These are phyloP conservation scores for Beauveria brongniartii DNA, from an alignment of 2,329 filamentous ascomycete species.

Conservation along the genomic window DNA sequence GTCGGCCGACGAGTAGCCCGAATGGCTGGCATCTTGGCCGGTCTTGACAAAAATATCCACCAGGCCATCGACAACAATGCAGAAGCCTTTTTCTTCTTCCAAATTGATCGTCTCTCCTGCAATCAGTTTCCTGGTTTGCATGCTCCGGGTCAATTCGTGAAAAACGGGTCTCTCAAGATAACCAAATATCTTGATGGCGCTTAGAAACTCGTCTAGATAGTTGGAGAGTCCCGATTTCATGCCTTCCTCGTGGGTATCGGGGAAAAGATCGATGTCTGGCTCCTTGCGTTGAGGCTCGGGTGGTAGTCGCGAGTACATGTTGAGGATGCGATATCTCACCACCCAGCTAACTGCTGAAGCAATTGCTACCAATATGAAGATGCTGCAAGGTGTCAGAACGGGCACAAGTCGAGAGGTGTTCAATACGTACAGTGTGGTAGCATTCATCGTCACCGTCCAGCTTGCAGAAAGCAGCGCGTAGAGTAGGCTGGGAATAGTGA, in stretches of 20 bases:
- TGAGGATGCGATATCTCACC: slow-evolving; percentile 88
- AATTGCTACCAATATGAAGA: slow-evolving; percentile 68
- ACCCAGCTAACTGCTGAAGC: slow-evolving; percentile 89
- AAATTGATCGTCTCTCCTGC: slow-evolving; percentile 91
- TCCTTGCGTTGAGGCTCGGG: slow-evolving; percentile 94
- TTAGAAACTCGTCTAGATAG: slow-evolving; percentile 95
- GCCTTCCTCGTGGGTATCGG: slow-evolving; percentile 83
- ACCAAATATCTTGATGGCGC: slow-evolving; percentile 97
- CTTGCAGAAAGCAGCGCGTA: slow-evolving; percentile 88
- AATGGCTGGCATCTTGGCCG: slow-evolving; percentile 42
- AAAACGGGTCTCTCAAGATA: slow-evolving; percentile 95
- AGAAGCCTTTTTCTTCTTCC: slow-evolving; percentile 97
- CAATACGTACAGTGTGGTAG: slow-evolving; percentile 72
- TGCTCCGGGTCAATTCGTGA: slow-evolving; percentile 91
- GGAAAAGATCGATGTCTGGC: slow-evolving; percentile 89
- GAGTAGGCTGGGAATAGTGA: slow-evolving; percentile 80
- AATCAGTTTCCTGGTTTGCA: slow-evolving; percentile 96
- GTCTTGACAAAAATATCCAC: slow-evolving; percentile 99
- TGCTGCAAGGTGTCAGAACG: slow-evolving; percentile 33
- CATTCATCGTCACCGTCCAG: slow-evolving; percentile 97
- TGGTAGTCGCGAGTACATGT: slow-evolving; percentile 91
- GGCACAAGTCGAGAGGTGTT: neutral
- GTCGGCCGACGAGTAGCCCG: slow-evolving; percentile 15
- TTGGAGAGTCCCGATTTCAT: slow-evolving; percentile 88
- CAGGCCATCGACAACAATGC: slow-evolving; percentile 88